Base-by-base conservation (phyloP, 202 grass and related monocot genomes). In the Schoenoplectus tabernaemontani region DNA sequence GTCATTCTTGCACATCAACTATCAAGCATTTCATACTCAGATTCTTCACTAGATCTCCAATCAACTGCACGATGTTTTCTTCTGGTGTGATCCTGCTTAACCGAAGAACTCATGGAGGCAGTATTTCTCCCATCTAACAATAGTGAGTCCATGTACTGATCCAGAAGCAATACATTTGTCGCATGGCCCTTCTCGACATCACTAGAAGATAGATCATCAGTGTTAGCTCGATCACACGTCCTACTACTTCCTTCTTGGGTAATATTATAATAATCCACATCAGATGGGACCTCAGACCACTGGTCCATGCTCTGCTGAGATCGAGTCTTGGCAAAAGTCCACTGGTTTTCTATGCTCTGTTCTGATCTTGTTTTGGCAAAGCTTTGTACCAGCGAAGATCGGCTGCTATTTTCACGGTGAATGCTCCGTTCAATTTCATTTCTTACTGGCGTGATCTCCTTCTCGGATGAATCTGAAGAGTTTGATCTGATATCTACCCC, bases 121-220 rank as follows among this genome's bases (percentile, higher is more conserved):
- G 87, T 59, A 46, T 78, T 82, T 48, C 78, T 88, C 66, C 84
- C 63, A 73, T 89, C 88, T 30, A 83, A 83, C 5, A 99, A 82
- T 10, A 99, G 88, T 0, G 92, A 90, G 78, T 99, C 96, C 90
- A 99, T 99, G 82, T 99, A 99, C 59, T 88, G 91, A 84, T 99
- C 96, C 90, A 99, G 82, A 62, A 99, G 86, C 36, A 92, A 70
- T 43, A 89, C 75, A 64, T 85, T 89, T 54, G 82, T 50, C 43
- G 83, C 89, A 78, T 86, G 85, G 7, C 89, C 88, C 62, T 82
- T 63, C 22, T 95, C 90, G 76, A 92, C 92, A 0, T 85, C 85
- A 54, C 88, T 96, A 71, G 87, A 78, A 76, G 86, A 86, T 43
- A 83, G 79, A 69, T 86, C 85, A 60, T 83, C 87, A 66, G 47